Conservation (phyloP, 208 protist species). For the Acanthamoeba sp. region DNA sequence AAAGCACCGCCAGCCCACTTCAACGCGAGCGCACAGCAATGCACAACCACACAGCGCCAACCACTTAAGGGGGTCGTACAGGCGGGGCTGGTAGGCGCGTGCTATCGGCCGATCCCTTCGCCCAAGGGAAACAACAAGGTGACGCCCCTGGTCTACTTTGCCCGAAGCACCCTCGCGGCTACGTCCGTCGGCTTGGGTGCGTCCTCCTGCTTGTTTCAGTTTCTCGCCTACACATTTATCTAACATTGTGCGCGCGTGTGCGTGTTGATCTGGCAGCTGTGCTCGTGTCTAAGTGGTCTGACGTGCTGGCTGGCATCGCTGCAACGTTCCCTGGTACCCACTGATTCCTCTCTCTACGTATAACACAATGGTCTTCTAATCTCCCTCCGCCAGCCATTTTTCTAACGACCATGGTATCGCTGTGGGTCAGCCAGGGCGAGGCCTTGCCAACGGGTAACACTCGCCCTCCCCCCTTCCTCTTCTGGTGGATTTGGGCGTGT, state of each 20-base stretch:
- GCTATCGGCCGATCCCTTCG: conserved; percentile 18
- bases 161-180: not conserved
- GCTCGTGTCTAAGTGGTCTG: conserved; percentile 29
- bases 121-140: conserved; percentile 53
- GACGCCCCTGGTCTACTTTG: conserved; percentile 11
- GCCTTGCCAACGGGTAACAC: conserved; percentile 15
- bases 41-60: no score
- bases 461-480: no score
- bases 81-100: not conserved
- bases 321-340: conserved; percentile 8
- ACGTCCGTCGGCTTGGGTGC: not conserved
- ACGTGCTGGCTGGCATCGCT: conserved; percentile 56
- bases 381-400: no score
- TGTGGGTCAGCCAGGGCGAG: conserved; percentile 66
- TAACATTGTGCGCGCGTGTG: not conserved
- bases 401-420: conserved; percentile 37
- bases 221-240: not conserved
- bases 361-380: no score
- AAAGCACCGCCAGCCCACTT: no score
- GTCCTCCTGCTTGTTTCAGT: not conserved
- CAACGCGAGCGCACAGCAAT: no score
- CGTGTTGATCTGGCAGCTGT: not conserved
- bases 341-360: no score
- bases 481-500: no score
- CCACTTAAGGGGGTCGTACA: not conserved